Conservation (phyloP, 2,329 filamentous ascomycete species). For the Alternaria sp. region DNA sequence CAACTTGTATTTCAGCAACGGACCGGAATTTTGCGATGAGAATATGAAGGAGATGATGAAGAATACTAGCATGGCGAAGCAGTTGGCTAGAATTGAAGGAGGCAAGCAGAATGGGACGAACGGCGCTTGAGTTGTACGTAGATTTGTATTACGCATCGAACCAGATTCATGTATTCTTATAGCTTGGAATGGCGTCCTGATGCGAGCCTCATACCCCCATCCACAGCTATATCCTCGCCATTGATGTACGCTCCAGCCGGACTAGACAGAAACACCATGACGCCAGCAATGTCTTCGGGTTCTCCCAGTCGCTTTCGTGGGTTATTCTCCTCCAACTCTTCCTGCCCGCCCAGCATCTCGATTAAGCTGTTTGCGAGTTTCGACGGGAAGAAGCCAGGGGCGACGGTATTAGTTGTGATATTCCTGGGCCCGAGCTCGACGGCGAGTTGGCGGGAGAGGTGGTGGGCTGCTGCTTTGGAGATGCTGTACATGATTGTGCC, state of each 20-base stretch:
- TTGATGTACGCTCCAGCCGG: slow-evolving; percentile 44
- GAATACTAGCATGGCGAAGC: slow-evolving; percentile 39
- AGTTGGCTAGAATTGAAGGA: slow-evolving; percentile 38
- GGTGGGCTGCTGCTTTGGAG: slow-evolving; percentile 53
- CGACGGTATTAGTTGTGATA: slow-evolving; percentile 52
- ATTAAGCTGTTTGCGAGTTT: slow-evolving; percentile 51
- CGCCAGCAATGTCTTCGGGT: slow-evolving; percentile 50
- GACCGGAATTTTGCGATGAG: slow-evolving; percentile 31
- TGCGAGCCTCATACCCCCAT: slow-evolving; percentile 42
- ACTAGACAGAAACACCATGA: slow-evolving; percentile 48
- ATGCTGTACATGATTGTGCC: slow-evolving; percentile 53
- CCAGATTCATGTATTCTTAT: slow-evolving; percentile 8
- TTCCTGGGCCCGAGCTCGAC: slow-evolving; percentile 52
- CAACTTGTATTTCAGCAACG: slow-evolving; percentile 40
- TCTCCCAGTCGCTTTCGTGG: slow-evolving; percentile 46
- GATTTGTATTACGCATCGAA: neutral
- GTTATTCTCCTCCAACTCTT: slow-evolving; percentile 50
- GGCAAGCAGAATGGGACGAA: slow-evolving; percentile 14
- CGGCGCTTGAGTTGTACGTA: slow-evolving; percentile 1
- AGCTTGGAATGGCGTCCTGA: slow-evolving; percentile 41
- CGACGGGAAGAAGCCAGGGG: slow-evolving; percentile 53
- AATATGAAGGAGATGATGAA: slow-evolving; percentile 44
- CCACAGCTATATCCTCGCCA: slow-evolving; percentile 45
- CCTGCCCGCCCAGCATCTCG: slow-evolving; percentile 50
- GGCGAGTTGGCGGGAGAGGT: slow-evolving; percentile 51